Evolutionary conservation across 805 yeast genomes (phyloP), one percentile per base, ranked within the genome.

Genomic region (Candida peoriensis): DNA sequence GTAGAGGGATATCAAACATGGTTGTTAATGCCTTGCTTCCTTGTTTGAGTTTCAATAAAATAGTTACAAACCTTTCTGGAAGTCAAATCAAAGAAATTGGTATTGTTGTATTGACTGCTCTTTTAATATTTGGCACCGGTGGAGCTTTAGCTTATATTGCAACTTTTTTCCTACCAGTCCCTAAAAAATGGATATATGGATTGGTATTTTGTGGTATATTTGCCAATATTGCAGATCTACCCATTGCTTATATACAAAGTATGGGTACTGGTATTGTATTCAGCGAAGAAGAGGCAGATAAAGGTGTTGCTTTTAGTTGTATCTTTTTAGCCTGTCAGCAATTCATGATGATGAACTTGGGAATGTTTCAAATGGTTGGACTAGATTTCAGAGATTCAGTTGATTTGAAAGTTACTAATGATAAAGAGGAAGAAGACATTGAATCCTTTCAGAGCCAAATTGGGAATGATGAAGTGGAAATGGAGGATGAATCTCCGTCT

Each of bases 331-430:
- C 74, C 12, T 43, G 67, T 2, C 86, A 81, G 55, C 67, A 78
- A 24, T 66, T 84, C 30, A 58, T 72, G 48, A 76, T 82, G 59
- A 85, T 86, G 70, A 81, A 84, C 48, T 59, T 81, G 29, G 96
- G 96, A 2, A 72, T 83, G 34, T 81, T 79, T 58, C 68, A 77
- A 41, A 58, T 88, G 34, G 66, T 87, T 12, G 81, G 78, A 27
- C 63, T 75, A 54, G 96, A 88, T 54, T 83, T 87, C 50, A 65
- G 70, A 36, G 37, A 32, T 8, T 30, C 15, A 14, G 37, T 30
- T 27, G 21, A 21, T 4, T 18, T 20, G 33, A 31, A 20, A 10
- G 19, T 8, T 20, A 7, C 21, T 11, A 50, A 47, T 19, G 43
- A 44, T 8, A 25, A 29, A 4, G 34, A 30, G 13, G 31, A 29